Evolutionary conservation across 2,329 filamentous ascomycete genomes (phyloP).

Genomic region (Gliomastix tumulicola): DNA sequence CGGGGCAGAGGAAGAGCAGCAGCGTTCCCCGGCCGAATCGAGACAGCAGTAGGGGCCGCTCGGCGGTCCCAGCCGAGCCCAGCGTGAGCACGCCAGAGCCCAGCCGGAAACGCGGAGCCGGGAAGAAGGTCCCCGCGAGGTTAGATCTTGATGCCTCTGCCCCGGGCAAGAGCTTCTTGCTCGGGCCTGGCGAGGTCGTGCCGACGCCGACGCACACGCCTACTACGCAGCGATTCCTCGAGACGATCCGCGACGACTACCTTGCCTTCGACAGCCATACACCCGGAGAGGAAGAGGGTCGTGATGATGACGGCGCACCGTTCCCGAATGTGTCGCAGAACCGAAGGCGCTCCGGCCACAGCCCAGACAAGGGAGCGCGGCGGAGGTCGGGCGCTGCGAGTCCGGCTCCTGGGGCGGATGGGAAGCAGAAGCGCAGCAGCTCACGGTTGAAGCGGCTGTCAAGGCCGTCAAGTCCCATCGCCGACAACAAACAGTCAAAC

Average conservation of each 20-base stretch:
- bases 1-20: slow-evolving; percentile 36
- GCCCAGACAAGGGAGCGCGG: slow-evolving; percentile 33
- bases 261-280: slow-evolving; percentile 8
- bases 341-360: slow-evolving; percentile 41
- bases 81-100: slow-evolving; percentile 19
- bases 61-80: slow-evolving; percentile 35
- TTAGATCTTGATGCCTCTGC: slow-evolving; percentile 3
- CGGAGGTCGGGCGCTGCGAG: slow-evolving; percentile 41
- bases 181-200: slow-evolving; percentile 1
- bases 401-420: slow-evolving; percentile 36
- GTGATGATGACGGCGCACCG: slow-evolving; percentile 65
- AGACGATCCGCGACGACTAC: slow-evolving; percentile 22
- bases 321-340: slow-evolving; percentile 62
- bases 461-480: slow-evolving; percentile 32
- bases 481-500: slow-evolving; percentile 14
- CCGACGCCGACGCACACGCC: slow-evolving; percentile 3
- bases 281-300: slow-evolving; percentile 18
- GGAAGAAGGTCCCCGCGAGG: slow-evolving; percentile 1
- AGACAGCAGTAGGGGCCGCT: slow-evolving; percentile 23
- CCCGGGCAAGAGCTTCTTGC: slow-evolving; percentile 1
- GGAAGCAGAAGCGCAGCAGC: slow-evolving; percentile 45
- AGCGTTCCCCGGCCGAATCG: slow-evolving; percentile 42
- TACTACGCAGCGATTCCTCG: slow-evolving; percentile 10
- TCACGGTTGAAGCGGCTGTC: slow-evolving; percentile 55
- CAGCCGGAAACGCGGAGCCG: slow-evolving; percentile 1